Conservation (phyloP, 2,329 filamentous ascomycete species). For the Arthrobotrys sinensis region DNA sequence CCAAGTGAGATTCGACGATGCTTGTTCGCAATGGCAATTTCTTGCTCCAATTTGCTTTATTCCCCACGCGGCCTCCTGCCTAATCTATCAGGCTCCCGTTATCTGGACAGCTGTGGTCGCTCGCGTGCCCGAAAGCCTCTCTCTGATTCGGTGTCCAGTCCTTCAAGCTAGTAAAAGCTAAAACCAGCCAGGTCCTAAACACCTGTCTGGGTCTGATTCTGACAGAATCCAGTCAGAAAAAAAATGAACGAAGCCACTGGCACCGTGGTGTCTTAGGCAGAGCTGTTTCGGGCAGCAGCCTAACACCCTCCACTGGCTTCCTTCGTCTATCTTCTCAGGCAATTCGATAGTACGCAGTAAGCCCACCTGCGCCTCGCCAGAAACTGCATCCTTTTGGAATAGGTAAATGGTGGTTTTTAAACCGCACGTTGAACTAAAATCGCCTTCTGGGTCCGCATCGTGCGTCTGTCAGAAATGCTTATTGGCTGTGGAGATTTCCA, state of each 20-base stretch:
- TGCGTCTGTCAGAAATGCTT: constrained; percentile 35
- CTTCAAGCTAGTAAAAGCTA: too few relatives aligned
- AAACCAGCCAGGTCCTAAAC: not conserved
- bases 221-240: not conserved
- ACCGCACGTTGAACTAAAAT: not conserved
- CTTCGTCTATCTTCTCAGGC: constrained; percentile 24
- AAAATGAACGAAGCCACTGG: constrained; percentile 4
- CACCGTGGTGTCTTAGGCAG: constrained; percentile 12
- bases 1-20: constrained; percentile 42
- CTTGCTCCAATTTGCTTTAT: constrained; percentile 13
- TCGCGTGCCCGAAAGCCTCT: constrained; percentile 37
- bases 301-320: constrained; percentile 13
- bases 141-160: constrained; percentile 37
- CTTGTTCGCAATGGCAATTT: constrained; percentile 40
- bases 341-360: constrained; percentile 36
- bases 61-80: constrained; percentile 53
- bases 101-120: constrained; percentile 20
- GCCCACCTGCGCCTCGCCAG: constrained; percentile 49
- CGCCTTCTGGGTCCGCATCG: constrained; percentile 17
- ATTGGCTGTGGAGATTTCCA: constrained; percentile 37
- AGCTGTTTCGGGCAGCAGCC: constrained; percentile 42
- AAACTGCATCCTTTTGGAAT: constrained; percentile 18
- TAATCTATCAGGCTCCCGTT: constrained; percentile 47
- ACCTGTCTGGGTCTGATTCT: not conserved
- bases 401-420: constrained; percentile 5